phyloP scores from a whole-genome alignment of 1,284 basidiomycete genomes.

The Golubevia pallescens region DNA sequence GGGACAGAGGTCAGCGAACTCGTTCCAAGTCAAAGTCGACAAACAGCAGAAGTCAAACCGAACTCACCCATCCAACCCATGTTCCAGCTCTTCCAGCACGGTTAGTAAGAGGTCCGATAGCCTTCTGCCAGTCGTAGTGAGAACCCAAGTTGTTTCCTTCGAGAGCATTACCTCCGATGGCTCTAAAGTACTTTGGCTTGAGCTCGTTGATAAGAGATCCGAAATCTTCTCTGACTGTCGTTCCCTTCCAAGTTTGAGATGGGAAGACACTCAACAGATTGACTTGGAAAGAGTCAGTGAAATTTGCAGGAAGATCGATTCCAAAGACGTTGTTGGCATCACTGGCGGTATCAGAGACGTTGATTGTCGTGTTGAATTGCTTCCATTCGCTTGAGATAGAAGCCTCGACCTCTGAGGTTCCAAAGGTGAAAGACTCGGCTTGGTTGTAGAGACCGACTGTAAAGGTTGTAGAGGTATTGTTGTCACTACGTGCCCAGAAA shows the following conservation, averaged over 20 bases:
- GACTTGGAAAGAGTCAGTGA: conserved; percentile 24
- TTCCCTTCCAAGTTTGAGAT: conserved; percentile 19
- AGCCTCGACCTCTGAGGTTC: conserved; percentile 11
- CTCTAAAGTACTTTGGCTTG: conserved; percentile 29
- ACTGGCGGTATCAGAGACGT: conserved; percentile 6
- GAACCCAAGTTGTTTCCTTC: conserved; percentile 23
- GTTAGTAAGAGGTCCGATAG: conserved; percentile 25
- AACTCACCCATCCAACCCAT: conserved; percentile 31
- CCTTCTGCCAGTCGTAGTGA: conserved; percentile 41
- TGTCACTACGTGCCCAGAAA: conserved; percentile 29
- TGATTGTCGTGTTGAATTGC: conserved; percentile 13
- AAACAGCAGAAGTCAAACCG: too few species aligned
- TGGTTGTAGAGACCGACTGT: conserved; percentile 22
- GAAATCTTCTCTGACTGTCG: conserved; percentile 27
- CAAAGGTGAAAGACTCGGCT: conserved; percentile 14
- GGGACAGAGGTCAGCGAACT: too few species aligned
- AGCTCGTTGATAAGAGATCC: conserved; percentile 30
- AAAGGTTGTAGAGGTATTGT: conserved; percentile 9
- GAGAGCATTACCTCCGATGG: conserved; percentile 38
- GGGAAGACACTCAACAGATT: conserved; percentile 41
- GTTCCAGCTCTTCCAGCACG: conserved; percentile 36
- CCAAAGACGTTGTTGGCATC: conserved; percentile 38
- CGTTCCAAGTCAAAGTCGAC: too few species aligned
- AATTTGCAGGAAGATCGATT: conserved; percentile 16
- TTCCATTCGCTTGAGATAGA: conserved; percentile 28